Evolutionary conservation across 2,329 filamentous ascomycete genomes (phyloP).

Genomic region (Colletotrichum tanaceti): DNA sequence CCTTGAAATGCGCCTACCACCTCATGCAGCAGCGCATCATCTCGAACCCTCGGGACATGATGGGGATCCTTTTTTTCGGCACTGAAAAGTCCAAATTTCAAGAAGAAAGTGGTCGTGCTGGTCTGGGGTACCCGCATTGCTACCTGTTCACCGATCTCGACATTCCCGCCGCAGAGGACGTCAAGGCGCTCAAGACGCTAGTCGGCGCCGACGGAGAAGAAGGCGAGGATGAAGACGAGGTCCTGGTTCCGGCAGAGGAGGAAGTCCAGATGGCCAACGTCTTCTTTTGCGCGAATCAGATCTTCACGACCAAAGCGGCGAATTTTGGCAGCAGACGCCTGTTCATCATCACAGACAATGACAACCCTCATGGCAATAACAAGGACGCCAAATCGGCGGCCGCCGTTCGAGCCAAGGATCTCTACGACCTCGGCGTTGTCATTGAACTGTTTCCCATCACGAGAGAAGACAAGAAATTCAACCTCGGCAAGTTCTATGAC

Average conservation of each 20-base stretch:
- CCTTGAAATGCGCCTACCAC: conserved; percentile 92
- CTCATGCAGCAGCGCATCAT: conserved; percentile 99
- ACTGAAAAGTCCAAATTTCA: conserved; percentile 87
- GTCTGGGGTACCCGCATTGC: conserved; percentile 84
- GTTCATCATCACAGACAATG: conserved; percentile 97
- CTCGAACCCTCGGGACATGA: conserved; percentile 95
- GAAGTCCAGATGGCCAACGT: conserved; percentile 86
- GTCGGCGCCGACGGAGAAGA: conserved; percentile 86
- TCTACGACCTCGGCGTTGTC: conserved; percentile 91
- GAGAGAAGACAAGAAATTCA: conserved; percentile 75
- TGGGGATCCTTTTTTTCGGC: conserved; percentile 92
- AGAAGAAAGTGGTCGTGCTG: conserved; percentile 70
- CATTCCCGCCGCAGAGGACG: conserved; percentile 86
- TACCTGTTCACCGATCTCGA: conserved; percentile 92
- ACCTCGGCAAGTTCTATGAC: conserved; percentile 90
- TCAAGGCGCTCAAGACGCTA: conserved; percentile 80
- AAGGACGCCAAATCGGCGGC: conserved; percentile 81
- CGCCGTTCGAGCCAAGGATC: conserved; percentile 88
- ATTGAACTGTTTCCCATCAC: conserved; percentile 96
- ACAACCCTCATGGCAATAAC: conserved; percentile 81
- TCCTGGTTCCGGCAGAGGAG: conserved; percentile 77
- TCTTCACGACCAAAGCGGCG: conserved; percentile 93
- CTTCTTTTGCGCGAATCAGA: conserved; percentile 93
- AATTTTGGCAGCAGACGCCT: conserved; percentile 93
- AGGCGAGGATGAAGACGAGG: conserved; percentile 74